Base-by-base conservation (phyloP, 306 rosid genomes). In the Luffa acutangula region DNA sequence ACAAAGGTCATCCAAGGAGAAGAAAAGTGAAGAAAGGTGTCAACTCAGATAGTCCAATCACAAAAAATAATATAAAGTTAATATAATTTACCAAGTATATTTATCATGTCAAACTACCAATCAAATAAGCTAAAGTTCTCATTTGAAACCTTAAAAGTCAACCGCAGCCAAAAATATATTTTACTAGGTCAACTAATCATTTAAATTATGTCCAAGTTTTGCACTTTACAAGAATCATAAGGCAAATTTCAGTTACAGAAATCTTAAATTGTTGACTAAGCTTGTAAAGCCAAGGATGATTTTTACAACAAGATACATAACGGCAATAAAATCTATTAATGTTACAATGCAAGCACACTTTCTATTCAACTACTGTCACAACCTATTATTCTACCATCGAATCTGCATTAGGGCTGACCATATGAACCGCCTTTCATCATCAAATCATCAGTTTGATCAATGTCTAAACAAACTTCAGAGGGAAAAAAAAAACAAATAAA, bases 351-450 rank as follows among this genome's bases (percentile, higher is more conserved):
- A 74, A 74, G 8, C 78, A 75, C 31, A 36, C 33, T 14, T 48
- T 48, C 78, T 75, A 75, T 34, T 75, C 64, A 34, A 75, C 48
- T 51, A 73, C 63, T 34, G 60, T 31, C 63, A 52, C 78, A 4
- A 31, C 48, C 63, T 75, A 75, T 75, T 51, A 75, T 52, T 75
- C 78, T 75, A 75, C 78, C 62, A 75, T 75, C 48, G 1, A 73
- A 33, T 52, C 48, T 52, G 78, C 78, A 75, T 48, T 53, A 15
- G 7, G 20, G 75, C 21, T 73, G 31, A 12, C 12, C 41, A 71
- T 49, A 48, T 73, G 43, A 46, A 15, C 59, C 13, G 9, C 59
- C 58, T 46, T 49, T 8, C 36, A 66, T 33, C 41, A 79, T 33
- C 45, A 73, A 49, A 49, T 73, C 59, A 51, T 79, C 60, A n/a